phyloP scores from a whole-genome alignment of 2,329 filamentous ascomycete genomes.

The Cercospora berteroae region DNA sequence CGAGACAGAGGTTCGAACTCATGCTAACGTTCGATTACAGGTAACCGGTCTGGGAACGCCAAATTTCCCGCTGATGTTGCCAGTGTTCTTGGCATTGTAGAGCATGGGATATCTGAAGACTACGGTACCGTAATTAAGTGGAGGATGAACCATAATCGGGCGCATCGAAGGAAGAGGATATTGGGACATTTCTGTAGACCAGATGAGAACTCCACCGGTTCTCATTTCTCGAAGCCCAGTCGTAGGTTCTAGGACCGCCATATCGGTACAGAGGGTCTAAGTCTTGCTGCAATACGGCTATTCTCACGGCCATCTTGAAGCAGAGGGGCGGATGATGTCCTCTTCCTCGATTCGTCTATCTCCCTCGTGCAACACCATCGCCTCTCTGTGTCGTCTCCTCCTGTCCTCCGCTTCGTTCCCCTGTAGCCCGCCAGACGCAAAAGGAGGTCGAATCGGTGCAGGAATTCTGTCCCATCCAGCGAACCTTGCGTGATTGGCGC shows the following conservation, averaged over 20 bases:
- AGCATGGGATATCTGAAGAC: not conserved
- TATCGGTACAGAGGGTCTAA: not conserved
- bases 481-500: constrained; percentile 34
- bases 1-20: not conserved
- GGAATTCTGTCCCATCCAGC: constrained; percentile 24
- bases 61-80: constrained; percentile 33
- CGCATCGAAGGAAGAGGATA: too few species aligned
- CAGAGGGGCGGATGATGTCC: constrained; percentile 57
- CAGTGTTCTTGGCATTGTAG: constrained; percentile 32
- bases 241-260: not conserved
- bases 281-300: not conserved
- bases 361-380: constrained; percentile 80
- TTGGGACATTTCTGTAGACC: too few species aligned
- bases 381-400: constrained; percentile 70
- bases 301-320: not conserved
- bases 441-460: not conserved
- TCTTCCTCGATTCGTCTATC: constrained; percentile 67
- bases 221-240: not conserved
- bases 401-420: constrained; percentile 65
- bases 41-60: constrained; percentile 32
- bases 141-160: too few species aligned
- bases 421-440: not conserved
- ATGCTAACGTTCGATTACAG: not conserved
- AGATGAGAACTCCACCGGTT: too few species aligned
- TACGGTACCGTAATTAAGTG: too few species aligned